phyloP scores from a whole-genome alignment of 1,139 yeast genomes.

The Blastobotrys indianensis region DNA sequence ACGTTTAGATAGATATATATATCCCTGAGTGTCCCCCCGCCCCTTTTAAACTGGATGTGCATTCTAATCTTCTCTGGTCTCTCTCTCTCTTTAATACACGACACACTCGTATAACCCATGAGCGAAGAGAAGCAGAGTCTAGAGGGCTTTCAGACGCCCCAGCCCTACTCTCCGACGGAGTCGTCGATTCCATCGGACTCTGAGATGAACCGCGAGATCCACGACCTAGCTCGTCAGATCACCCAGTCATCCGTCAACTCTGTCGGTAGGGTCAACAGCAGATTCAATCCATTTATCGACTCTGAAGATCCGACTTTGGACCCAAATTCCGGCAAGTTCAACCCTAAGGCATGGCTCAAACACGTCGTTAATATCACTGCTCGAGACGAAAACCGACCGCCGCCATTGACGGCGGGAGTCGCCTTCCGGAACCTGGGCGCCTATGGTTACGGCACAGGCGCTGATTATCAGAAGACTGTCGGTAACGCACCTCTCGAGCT shows the following conservation, averaged over 20 bases:
- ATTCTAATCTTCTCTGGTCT: no score
- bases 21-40: no score
- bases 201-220: slow-evolving; percentile 14
- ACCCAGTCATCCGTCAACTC: slow-evolving; percentile 16
- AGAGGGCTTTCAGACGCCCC: no score
- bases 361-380: slow-evolving; percentile 40
- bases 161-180: no score
- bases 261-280: slow-evolving; percentile 2
- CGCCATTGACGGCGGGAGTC: slow-evolving; percentile 42
- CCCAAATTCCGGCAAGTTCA: slow-evolving; percentile 53
- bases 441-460: slow-evolving; percentile 67
- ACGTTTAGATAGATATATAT: no score
- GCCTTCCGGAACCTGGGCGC: slow-evolving; percentile 65
- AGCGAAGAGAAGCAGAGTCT: no score
- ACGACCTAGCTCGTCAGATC: slow-evolving; percentile 25
- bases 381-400: slow-evolving; percentile 18
- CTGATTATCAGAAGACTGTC: slow-evolving; percentile 75
- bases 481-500: slow-evolving; percentile 40
- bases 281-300: slow-evolving; percentile 12
- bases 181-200: neutral
- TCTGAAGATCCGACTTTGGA: slow-evolving; percentile 34
- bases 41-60: no score
- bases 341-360: slow-evolving; percentile 64
- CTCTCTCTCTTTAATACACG: no score
- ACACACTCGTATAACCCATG: no score